phyloP scores from a whole-genome alignment of 2,329 filamentous ascomycete species.

The Alternaria sp. region DNA sequence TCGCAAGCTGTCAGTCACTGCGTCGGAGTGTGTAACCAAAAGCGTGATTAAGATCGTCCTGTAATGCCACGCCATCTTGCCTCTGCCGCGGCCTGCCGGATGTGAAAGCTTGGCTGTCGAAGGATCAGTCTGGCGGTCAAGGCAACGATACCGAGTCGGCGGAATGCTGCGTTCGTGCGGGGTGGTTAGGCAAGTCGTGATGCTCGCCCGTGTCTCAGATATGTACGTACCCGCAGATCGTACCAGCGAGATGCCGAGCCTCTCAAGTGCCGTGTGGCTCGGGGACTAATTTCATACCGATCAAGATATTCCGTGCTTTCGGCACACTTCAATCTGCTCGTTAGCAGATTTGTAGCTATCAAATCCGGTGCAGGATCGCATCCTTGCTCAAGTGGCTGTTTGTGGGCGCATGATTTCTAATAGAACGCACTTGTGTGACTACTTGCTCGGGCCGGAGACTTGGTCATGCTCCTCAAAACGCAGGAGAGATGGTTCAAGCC shows the following conservation, averaged over 20 bases:
- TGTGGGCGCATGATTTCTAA: background rate
- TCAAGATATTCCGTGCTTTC: background rate
- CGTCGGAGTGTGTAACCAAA: background rate
- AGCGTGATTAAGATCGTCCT: background rate
- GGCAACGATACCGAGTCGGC: background rate
- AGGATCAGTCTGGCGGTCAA: conserved; percentile 6
- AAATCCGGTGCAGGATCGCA: background rate
- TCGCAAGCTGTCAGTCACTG: background rate
- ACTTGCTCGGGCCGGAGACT: background rate
- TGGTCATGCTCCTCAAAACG: background rate
- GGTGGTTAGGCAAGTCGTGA: background rate
- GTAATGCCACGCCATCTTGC: background rate
- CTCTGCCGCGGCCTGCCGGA: background rate
- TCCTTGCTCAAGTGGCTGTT: background rate
- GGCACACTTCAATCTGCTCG: background rate
- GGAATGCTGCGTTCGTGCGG: background rate
- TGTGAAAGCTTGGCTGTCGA: background rate
- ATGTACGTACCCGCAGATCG: conserved; percentile 2
- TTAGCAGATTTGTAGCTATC: background rate
- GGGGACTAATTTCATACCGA: background rate
- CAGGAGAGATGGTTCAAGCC: background rate
- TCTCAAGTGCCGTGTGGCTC: background rate
- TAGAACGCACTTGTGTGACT: background rate
- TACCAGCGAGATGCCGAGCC: background rate
- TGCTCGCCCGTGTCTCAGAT: background rate